Conservation (phyloP, 140 eudicot species). For the Flaveria floridana region DNA sequence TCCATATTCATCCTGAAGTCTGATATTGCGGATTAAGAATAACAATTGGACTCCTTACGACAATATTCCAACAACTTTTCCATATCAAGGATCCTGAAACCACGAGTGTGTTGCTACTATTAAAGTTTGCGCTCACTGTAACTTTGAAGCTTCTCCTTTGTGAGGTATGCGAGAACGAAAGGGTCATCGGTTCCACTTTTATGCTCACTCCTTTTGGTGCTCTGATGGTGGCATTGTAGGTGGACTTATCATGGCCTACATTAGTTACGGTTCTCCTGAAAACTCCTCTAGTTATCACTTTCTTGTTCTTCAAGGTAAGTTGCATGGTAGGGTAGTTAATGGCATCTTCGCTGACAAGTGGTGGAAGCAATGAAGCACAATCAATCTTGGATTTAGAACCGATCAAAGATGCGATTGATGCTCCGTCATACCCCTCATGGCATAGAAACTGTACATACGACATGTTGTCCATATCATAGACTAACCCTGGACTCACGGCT, state of each 20-base stretch:
- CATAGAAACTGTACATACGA: conserved; percentile 79
- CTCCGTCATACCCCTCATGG: conserved; percentile 65
- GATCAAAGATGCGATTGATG: conserved; percentile 52
- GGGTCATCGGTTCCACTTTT: conserved; percentile 56
- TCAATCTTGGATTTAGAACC: conserved; percentile 47
- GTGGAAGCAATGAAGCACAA: conserved; percentile 71
- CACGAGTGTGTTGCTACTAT: conserved; percentile 17
- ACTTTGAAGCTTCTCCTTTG: conserved; percentile 62
- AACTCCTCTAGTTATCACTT: conserved; percentile 40
- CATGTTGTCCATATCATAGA: conserved; percentile 76
- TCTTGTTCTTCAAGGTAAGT: conserved; percentile 46
- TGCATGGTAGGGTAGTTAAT: conserved; percentile 92
- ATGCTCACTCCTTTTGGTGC: conserved; percentile 76
- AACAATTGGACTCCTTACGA: conserved; percentile 80
- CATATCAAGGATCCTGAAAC: conserved; percentile 71
- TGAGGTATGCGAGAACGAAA: conserved; percentile 41
- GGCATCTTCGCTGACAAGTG: conserved; percentile 56
- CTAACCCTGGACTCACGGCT: conserved; percentile 75
- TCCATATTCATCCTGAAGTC: background rate
- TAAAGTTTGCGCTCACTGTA: conserved; percentile 53
- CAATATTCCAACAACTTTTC: conserved; percentile 50
- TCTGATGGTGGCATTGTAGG: conserved; percentile 57
- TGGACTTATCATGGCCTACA: conserved; percentile 54
- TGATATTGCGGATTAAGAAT: conserved; percentile 47
- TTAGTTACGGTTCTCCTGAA: conserved; percentile 76